Evolutionary conservation across 768 basidiomycete species (phyloP).

Genomic region (Rhizopogon vesiculosus): DNA sequence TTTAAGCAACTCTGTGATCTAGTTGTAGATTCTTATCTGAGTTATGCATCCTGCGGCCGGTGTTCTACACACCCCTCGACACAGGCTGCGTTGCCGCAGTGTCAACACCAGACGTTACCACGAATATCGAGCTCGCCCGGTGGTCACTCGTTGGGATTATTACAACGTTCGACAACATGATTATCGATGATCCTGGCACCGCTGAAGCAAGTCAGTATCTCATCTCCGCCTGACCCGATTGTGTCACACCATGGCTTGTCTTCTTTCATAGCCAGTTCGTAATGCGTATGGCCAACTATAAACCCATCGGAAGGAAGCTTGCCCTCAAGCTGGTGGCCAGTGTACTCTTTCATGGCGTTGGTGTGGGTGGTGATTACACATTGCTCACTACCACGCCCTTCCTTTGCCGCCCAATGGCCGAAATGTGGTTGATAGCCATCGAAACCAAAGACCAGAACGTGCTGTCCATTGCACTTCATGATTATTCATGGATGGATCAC

Average conservation of each 20-base stretch:
- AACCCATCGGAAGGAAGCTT: neutral
- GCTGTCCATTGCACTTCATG: neutral
- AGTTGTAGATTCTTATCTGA: neutral
- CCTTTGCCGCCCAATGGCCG: neutral
- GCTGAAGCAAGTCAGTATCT: neutral
- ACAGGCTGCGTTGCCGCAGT: neutral
- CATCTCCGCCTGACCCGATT: neutral
- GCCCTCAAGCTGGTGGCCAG: neutral
- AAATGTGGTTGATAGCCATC: neutral
- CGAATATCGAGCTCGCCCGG: neutral
- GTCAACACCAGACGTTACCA: neutral
- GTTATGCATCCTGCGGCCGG: neutral
- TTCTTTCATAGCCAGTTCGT: neutral
- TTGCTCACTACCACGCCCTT: neutral
- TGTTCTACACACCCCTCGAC: neutral
- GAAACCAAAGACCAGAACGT: neutral
- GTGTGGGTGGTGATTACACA: no score
- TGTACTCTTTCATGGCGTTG: neutral
- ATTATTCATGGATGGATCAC: no score
- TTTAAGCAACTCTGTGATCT: neutral
- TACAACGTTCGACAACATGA: neutral
- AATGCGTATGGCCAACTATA: neutral
- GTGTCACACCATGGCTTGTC: neutral
- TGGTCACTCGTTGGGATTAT: neutral
- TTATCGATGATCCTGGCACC: neutral